Evolutionary conservation across 805 yeast genomes (phyloP).

Genomic region (Blastobotrys mokoenaii): DNA sequence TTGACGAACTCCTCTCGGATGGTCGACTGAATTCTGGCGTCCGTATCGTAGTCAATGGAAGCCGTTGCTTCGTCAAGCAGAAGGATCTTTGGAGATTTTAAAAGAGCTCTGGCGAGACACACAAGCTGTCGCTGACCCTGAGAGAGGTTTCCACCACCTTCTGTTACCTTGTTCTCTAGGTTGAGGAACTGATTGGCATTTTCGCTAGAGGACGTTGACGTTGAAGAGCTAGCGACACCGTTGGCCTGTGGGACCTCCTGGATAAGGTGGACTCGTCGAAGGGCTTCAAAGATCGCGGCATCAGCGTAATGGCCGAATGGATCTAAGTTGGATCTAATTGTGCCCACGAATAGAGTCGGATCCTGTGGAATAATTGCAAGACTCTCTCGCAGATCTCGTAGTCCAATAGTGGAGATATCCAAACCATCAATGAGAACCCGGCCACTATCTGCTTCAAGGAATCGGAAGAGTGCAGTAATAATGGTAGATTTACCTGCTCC

Average conservation of each 20-base stretch:
- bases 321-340: slow-evolving; percentile 62
- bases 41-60: slow-evolving; percentile 75
- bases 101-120: slow-evolving; percentile 74
- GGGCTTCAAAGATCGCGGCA: slow-evolving; percentile 26
- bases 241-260: slow-evolving; percentile 1
- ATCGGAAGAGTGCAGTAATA: slow-evolving; percentile 79
- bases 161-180: slow-evolving; percentile 46
- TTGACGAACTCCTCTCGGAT: slow-evolving; percentile 58
- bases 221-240: neutral
- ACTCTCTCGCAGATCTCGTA: slow-evolving; percentile 52
- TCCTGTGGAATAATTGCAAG: slow-evolving; percentile 76
- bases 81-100: slow-evolving; percentile 63
- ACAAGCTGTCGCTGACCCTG: slow-evolving; percentile 87
- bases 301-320: slow-evolving; percentile 57
- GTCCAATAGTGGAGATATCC: slow-evolving; percentile 53
- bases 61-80: slow-evolving; percentile 77
- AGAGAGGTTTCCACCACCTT: slow-evolving; percentile 76
- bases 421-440: slow-evolving; percentile 55
- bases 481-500: slow-evolving; percentile 99
- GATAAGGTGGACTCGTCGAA: slow-evolving; percentile 52
- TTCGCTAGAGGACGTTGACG: slow-evolving; percentile 31
- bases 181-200: slow-evolving; percentile 62
- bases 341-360: slow-evolving; percentile 68
- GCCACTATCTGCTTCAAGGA: slow-evolving; percentile 51
- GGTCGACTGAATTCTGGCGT: slow-evolving; percentile 68